A percentile compares a stretch with the other conserved stretches of the same genome.
Conservation (phyloP, 2,329 filamentous ascomycete genomes). For the Neonectria faginata region DNA sequence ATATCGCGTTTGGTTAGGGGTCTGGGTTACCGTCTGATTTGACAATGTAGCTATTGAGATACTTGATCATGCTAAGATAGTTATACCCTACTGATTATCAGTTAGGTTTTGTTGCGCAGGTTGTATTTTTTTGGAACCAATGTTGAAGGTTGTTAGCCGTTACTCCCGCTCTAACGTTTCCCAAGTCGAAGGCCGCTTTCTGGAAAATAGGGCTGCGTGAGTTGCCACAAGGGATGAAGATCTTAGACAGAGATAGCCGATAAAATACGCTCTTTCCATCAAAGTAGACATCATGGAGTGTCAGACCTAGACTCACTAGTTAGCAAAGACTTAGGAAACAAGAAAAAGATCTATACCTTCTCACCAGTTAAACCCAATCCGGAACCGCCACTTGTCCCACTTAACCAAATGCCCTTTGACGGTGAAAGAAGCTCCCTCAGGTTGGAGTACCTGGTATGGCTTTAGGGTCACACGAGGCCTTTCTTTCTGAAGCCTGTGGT, state of each 20-base stretch:
- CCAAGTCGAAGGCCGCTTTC: conserved; percentile 78
- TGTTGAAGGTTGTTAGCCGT: conserved; percentile 72
- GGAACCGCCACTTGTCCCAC: conserved; percentile 75
- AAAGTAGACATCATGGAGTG: conserved; percentile 75
- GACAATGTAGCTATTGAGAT: conserved; percentile 45
- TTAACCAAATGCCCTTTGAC: conserved; percentile 58
- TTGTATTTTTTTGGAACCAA: no score
- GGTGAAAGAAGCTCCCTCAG: conserved; percentile 43
- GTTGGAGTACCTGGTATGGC: conserved; percentile 37
- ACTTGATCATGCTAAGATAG: conserved; percentile 62
- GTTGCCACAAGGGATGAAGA: conserved; percentile 74
- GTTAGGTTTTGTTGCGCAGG: no score
- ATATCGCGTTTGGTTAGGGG: conserved; percentile 51
- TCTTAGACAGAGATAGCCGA: conserved; percentile 72
- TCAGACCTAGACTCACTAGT: conserved; percentile 39
- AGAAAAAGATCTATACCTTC: conserved; percentile 60
- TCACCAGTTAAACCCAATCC: conserved; percentile 74
- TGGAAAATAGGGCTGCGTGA: conserved; percentile 64
- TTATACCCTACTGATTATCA: conserved; percentile 67
- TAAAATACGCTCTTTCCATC: conserved; percentile 74
- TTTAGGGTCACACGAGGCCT: conserved; percentile 44
- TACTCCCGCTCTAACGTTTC: conserved; percentile 73
- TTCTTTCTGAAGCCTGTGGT: conserved; percentile 43
- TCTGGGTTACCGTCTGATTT: neutral
- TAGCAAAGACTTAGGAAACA: no score